Evolutionary conservation across 106 monocot genomes (phyloP).

Genomic region (Vanilla planifolia): DNA sequence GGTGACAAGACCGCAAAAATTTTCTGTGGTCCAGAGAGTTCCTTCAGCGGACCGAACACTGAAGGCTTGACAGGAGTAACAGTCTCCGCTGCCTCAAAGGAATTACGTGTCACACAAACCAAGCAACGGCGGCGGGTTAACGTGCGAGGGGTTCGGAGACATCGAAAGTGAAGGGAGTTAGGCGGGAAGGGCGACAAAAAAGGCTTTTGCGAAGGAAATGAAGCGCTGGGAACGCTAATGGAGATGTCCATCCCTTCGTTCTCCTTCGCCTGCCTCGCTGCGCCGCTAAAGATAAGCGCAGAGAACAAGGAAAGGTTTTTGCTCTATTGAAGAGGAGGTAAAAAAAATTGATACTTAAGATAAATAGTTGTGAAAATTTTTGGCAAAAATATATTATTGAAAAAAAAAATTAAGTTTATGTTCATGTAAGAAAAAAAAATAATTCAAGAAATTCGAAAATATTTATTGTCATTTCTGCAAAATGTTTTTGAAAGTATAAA

Average conservation of each 20-base stretch:
- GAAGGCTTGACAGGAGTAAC: background rate
- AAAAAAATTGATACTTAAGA: too few species aligned
- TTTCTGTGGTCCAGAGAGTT: slow-evolving; percentile 48
- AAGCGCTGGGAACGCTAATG: background rate
- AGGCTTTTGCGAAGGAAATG: background rate
- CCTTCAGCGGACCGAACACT: slow-evolving; percentile 43
- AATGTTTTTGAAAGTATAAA: too few species aligned
- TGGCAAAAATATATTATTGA: too few species aligned
- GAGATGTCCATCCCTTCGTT: slow-evolving; percentile 1
- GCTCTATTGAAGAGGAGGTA: too few species aligned
- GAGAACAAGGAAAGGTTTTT: too few species aligned
- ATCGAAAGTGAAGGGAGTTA: background rate
- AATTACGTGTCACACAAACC: background rate
- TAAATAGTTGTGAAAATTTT: too few species aligned
- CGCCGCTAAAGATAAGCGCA: too few species aligned
- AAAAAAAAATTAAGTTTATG: too few species aligned
- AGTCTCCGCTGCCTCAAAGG: background rate
- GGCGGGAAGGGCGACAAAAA: background rate
- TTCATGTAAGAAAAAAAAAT: too few species aligned
- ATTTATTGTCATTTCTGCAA: too few species aligned
- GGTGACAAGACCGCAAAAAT: slow-evolving; percentile 51
- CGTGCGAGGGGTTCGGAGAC: background rate
- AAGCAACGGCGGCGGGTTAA: background rate
- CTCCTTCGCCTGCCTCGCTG: too few species aligned
- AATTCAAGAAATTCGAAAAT: too few species aligned